Evolutionary conservation across 345 rosid species (phyloP).

Genomic region (Laguncularia racemosa): DNA sequence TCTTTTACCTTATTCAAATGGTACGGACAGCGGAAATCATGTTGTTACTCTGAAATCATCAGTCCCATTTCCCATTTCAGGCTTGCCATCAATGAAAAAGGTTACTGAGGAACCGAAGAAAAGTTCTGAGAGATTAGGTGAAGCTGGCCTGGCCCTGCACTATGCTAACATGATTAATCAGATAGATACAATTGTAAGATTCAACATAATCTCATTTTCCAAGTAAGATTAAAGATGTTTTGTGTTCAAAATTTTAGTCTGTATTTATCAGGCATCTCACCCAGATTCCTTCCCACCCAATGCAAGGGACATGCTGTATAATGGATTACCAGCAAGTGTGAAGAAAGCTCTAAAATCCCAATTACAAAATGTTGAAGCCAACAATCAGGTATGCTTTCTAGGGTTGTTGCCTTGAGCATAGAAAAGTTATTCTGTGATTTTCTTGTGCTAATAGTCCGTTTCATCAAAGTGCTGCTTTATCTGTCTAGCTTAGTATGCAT

Average conservation of each 20-base stretch:
- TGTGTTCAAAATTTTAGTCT: neutral
- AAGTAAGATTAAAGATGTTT: neutral
- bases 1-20: too few species aligned
- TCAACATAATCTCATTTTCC: neutral
- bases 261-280: slow-evolving; percentile 48
- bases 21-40: too few species aligned
- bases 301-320: slow-evolving; percentile 55
- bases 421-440: too few species aligned
- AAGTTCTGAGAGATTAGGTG: slow-evolving; percentile 50
- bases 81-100: slow-evolving; percentile 11
- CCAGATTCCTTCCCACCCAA: slow-evolving; percentile 65
- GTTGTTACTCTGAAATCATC: too few species aligned
- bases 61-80: slow-evolving; percentile 12
- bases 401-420: too few species aligned
- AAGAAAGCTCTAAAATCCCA: slow-evolving; percentile 57
- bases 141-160: slow-evolving; percentile 73
- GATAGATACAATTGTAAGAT: slow-evolving; percentile 76
- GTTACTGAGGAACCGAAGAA: slow-evolving; percentile 5
- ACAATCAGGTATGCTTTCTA: slow-evolving; percentile 48
- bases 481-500: too few species aligned
- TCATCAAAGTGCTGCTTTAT: too few species aligned
- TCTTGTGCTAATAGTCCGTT: too few species aligned
- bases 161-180: slow-evolving; percentile 72
- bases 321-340: slow-evolving; percentile 51
- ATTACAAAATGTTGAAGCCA: slow-evolving; percentile 30